Conservation (phyloP, 371 early-diverging fungal genomes). For the Coemansia sp. region DNA sequence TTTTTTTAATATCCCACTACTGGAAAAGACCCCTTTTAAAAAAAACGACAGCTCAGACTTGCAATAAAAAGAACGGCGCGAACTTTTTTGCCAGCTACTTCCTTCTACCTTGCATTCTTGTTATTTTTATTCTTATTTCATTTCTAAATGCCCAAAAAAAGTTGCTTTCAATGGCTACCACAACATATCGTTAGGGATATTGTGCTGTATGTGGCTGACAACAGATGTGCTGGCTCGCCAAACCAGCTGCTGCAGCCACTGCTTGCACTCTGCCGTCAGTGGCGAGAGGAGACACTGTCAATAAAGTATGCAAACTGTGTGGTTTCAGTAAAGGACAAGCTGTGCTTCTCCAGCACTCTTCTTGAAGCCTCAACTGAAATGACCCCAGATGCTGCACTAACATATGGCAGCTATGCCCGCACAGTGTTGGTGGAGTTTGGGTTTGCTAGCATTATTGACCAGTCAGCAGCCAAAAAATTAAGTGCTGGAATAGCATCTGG, state of each 20-base stretch:
- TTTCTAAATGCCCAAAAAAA: not conserved
- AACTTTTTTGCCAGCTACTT: not conserved
- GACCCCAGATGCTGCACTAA: not conserved
- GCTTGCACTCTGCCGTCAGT: not conserved
- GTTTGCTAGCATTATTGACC: not conserved
- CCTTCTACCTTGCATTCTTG: not conserved
- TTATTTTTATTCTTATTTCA: not conserved
- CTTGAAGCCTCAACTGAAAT: no score
- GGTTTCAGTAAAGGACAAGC: not conserved
- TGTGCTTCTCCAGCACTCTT: not conserved
- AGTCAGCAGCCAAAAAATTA: slow-evolving; percentile 3
- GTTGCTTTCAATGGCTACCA: not conserved
- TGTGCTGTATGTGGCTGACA: not conserved
- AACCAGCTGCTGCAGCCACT: not conserved
- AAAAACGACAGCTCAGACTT: no score
- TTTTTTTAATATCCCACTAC: not conserved
- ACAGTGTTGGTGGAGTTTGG: not conserved
- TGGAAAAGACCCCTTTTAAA: no score
- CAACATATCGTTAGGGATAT: not conserved
- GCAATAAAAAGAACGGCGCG: no score
- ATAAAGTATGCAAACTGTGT: slow-evolving; percentile 1
- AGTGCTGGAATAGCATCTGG: not conserved
- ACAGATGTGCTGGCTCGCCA: not conserved
- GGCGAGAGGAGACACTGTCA: not conserved
- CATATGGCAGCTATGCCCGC: not conserved